A percentile compares a stretch with the other conserved stretches of the same genome.
Conservation (phyloP, 371 early-diverging fungal genomes). For the Conidiobolus incongruus region DNA sequence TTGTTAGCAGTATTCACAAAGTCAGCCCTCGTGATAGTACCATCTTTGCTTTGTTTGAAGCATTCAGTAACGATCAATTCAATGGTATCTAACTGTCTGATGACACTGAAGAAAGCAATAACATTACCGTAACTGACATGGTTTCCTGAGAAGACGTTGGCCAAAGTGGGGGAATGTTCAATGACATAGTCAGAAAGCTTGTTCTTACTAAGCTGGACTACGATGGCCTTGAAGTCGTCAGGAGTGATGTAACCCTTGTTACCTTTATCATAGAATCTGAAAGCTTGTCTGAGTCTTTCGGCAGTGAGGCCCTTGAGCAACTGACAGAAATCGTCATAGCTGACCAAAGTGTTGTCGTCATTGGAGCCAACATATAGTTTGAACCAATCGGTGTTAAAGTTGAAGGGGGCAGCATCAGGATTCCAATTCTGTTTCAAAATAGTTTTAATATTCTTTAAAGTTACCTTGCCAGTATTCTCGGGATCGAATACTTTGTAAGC, state of each 20-base stretch:
- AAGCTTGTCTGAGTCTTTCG: constrained; percentile 57
- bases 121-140: constrained; percentile 35
- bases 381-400: constrained; percentile 50
- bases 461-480: constrained; percentile 27
- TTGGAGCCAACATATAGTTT: constrained; percentile 39
- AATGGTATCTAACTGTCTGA: constrained; percentile 49
- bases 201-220: constrained; percentile 37
- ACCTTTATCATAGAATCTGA: constrained; percentile 41
- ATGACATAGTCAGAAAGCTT: constrained; percentile 43
- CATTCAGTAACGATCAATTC: constrained; percentile 32
- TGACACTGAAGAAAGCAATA: constrained; percentile 47
- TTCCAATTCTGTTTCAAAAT: constrained; percentile 31
- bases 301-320: constrained; percentile 53
- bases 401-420: constrained; percentile 32
- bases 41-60: constrained; percentile 21
- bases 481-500: constrained; percentile 50
- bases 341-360: constrained; percentile 24
- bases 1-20: constrained; percentile 32
- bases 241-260: constrained; percentile 38
- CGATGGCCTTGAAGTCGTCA: constrained; percentile 36
- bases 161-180: constrained; percentile 38
- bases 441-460: constrained; percentile 23
- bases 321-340: constrained; percentile 59
- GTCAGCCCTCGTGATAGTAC: constrained; percentile 30
- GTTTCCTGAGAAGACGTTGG: constrained; percentile 27